Base-by-base conservation (phyloP, 2,329 filamentous ascomycete species). In the Neobulgaria alba region DNA sequence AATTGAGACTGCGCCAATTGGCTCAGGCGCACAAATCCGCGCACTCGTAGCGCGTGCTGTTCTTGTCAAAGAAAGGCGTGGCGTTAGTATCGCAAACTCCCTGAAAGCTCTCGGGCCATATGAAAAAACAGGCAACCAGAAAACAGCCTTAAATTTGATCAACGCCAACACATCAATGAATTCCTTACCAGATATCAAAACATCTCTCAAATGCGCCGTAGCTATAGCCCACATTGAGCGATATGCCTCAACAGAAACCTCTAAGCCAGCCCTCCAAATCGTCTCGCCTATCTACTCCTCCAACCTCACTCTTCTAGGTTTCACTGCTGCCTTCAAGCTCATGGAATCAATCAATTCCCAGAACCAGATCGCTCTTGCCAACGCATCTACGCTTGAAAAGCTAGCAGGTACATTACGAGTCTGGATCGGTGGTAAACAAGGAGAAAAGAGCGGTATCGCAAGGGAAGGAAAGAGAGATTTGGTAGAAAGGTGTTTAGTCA, bases 1-100 rank as follows among this genome's bases (percentile, higher is more conserved):
- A 2, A 69, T 86, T 47, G 73, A 75, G 43, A 74, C 79, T 5
- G 85, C 89, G 0, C 90, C 90, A 1, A 77, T 82, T 29, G 84
- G 83, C 10, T 94, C 87, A 1, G 76, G 77, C 16, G 82, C 85
- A 12, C 75, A 77, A 46, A 64, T 73, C 12, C 75, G 76, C 23
- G 75, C 74, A 16, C 63, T 79, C 2, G 67, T 80, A 21, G 72
- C 77, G 3, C 72, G 72, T 16, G 75, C 77, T 3, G 65, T 79
- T 14, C 61, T 82, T 12, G 60, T 70, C 18, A 63, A 73, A 18
- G 67, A 73, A 50, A 69, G 68, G 41, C 72, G 74, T 31, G 72
- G 69, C 30, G 61, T 65, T 29, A 73, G 72, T 51, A 79, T 82
- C 36, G 72, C 71, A 29, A 63, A 68, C 3, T 75, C 75, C 8